A percentile compares a stretch with the other conserved stretches of the same genome.
Evolutionary conservation across 2,329 filamentous ascomycete species (phyloP).

Genomic region (Fusarium decemcellulare): DNA sequence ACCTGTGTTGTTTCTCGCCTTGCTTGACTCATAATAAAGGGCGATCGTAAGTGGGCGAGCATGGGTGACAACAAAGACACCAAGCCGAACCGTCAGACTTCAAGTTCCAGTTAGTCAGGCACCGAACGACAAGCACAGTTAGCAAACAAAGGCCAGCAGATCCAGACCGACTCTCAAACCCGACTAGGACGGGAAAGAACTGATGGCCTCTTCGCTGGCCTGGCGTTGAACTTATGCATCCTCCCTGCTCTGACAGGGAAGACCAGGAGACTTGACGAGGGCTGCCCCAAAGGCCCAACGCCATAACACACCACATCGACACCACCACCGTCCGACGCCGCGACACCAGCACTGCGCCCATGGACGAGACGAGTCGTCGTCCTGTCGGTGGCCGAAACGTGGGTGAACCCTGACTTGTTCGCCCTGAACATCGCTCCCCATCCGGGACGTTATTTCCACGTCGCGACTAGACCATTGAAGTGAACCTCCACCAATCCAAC

Average conservation of each 20-base stretch:
- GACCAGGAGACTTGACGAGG: constrained; percentile 32
- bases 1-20: constrained; percentile 27
- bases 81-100: constrained; percentile 25
- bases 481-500: constrained; percentile 40
- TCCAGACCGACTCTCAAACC: constrained; percentile 11
- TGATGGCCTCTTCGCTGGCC: constrained; percentile 19
- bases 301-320: constrained; percentile 47
- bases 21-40: constrained; percentile 36
- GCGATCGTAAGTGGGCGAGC: constrained; percentile 23
- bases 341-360: constrained; percentile 26
- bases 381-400: constrained; percentile 27
- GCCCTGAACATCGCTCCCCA: constrained; percentile 34
- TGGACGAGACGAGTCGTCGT: constrained; percentile 17
- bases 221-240: constrained; percentile 32
- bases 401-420: constrained; percentile 35
- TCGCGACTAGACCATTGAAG: constrained; percentile 29
- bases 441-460: constrained; percentile 28
- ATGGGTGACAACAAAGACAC: constrained; percentile 26
- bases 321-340: constrained; percentile 45
- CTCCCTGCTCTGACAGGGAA: constrained; percentile 32
- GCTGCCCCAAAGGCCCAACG: constrained; percentile 22
- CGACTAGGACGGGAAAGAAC: constrained; percentile 28
- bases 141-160: constrained; percentile 2
- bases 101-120: constrained; percentile 15
- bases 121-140: constrained; percentile 20